Base-by-base conservation (phyloP, 2,329 filamentous ascomycete species). In the Colletotrichum sp. region DNA sequence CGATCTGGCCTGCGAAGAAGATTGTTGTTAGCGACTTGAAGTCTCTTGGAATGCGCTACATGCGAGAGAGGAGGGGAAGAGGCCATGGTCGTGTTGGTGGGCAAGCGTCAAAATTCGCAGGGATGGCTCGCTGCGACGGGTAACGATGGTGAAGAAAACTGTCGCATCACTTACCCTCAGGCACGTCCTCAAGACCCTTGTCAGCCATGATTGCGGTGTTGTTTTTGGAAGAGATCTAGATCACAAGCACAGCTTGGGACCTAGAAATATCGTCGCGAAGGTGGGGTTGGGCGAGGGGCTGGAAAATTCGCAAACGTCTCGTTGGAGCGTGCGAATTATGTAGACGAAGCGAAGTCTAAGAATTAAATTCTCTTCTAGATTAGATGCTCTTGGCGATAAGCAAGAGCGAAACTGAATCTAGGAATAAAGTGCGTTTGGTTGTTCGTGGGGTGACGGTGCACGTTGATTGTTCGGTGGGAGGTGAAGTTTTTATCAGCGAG, bases 101-200 rank as follows among this genome's bases (percentile, higher is more conserved):
- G 13, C 65, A 26, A 28, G 32, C 30, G 24, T 28, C n/a, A 26
- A 10, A 30, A 32, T 12, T 7, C 15, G 13, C 34, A 32, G 24
- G 21, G 59, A 32, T 36, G n/a, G 64, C 36, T 36, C 18, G 15
- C 39, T 21, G 36, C 36, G 18, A 39, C 60, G n/a, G 8, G 12
- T 1, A 32, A 15, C n/a, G 28, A 36, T n/a, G 15, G 15, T 16
- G 32, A 55, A 34, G 18, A 57, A 34, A 30, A 28, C 8, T 15
- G 52, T 72, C 26, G 49, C 64, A 69, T 62, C 39, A 71, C 76
- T 77, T 76, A 77, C 95, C 92, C 92, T 98, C 96, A 87, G 95
- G 94, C 89, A 98, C 94, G 88, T 99, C 96, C 92, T 98, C 96
- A 90, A 99, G 95, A 92, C 96, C 96, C 92, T 98, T 98, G 84